A percentile compares a stretch with the other conserved stretches of the same genome.
Evolutionary conservation across 352 stramenopile genomes (phyloP).

Genomic region (Phytophthora cactorum): DNA sequence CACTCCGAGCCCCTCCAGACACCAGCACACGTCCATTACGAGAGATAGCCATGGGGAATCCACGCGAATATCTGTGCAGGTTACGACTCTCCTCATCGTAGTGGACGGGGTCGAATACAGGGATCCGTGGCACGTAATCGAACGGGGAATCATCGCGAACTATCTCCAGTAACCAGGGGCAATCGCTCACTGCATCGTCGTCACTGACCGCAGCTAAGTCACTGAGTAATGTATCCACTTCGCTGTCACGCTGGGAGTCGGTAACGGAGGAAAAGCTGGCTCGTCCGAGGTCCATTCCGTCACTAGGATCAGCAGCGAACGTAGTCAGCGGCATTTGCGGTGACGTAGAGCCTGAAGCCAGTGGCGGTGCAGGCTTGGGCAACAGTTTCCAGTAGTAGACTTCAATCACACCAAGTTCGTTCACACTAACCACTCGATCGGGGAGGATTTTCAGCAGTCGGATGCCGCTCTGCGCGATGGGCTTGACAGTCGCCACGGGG

Average conservation of each 20-base stretch:
- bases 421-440: constrained; percentile 81
- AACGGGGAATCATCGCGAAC: constrained; percentile 77
- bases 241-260: constrained; percentile 19
- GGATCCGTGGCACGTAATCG: constrained; percentile 81
- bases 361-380: constrained; percentile 48
- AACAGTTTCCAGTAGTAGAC: constrained; percentile 85
- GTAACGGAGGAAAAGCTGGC: constrained; percentile 23
- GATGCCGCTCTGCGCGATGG: constrained; percentile 61
- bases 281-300: constrained; percentile 12
- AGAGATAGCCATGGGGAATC: constrained; percentile 72
- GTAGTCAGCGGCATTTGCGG: constrained; percentile 25
- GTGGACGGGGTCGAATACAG: constrained; percentile 64
- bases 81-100: constrained; percentile 24
- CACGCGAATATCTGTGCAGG: constrained; percentile 6
- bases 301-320: constrained; percentile 20
- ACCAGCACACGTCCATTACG: constrained; percentile 76
- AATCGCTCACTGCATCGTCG: constrained; percentile 36
- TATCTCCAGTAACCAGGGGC: constrained; percentile 76
- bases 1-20: constrained; percentile 73
- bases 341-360: constrained; percentile 9
- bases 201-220: constrained; percentile 9
- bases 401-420: constrained; percentile 87
- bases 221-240: constrained; percentile 16
- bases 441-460: constrained; percentile 75
- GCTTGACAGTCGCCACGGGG: constrained; percentile 61